These are phyloP conservation scores for Microbotryum lychnidis-dioicae DNA, from an alignment of 1,284 basidiomycete species.

Conservation along the genomic window DNA sequence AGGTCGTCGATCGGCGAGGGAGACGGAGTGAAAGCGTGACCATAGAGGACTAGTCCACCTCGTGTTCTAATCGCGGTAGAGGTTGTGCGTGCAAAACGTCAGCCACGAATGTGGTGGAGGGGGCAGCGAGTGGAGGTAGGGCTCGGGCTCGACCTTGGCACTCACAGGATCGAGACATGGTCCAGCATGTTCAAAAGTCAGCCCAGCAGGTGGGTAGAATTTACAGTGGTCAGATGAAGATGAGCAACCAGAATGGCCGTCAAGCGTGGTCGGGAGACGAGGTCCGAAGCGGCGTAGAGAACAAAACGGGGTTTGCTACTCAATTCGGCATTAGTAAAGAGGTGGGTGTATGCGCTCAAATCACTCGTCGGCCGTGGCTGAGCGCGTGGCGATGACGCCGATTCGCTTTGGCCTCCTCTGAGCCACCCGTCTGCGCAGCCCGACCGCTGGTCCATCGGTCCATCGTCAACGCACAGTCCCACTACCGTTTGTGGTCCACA, in stretches of 20 bases:
- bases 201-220: too few species aligned
- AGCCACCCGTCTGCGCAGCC: neutral
- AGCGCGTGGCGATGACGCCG: neutral
- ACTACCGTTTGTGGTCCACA: neutral
- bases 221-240: too few species aligned
- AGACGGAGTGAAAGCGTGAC: slow-evolving; percentile 56
- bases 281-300: neutral
- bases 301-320: neutral
- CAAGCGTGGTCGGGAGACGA: neutral
- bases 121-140: too few species aligned
- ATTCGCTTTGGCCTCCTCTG: neutral
- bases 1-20: slow-evolving; percentile 77
- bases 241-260: too few species aligned
- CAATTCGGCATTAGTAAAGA: neutral
- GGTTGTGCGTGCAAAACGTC: too few species aligned
- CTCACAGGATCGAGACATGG: too few species aligned
- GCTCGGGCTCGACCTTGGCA: too few species aligned
- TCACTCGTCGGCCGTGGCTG: neutral
- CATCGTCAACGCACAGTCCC: neutral
- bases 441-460: neutral
- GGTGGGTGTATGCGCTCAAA: neutral
- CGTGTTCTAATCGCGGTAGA: slow-evolving; percentile 10
- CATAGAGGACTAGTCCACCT: slow-evolving; percentile 91
- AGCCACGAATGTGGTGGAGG: too few species aligned
- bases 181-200: too few species aligned